phyloP scores from a whole-genome alignment of 2,329 filamentous ascomycete genomes.

The Lecanicillium sp. region DNA sequence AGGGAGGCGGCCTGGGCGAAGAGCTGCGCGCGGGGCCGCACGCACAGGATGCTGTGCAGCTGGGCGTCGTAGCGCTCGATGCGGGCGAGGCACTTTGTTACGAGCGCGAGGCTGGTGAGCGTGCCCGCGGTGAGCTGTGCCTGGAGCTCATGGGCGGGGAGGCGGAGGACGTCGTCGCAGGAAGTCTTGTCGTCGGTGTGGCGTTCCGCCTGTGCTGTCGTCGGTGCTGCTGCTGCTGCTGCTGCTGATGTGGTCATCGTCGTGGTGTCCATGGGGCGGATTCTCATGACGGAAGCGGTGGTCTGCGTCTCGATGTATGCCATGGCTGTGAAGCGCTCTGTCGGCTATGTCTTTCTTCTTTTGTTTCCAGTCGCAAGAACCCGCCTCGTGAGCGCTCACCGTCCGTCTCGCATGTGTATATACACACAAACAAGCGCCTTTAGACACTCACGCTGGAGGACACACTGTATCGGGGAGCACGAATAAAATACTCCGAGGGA shows the following conservation, averaged over 20 bases:
- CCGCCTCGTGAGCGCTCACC: too few relatives aligned
- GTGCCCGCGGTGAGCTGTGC: neutral
- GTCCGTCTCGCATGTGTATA: too few relatives aligned
- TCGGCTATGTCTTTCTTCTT: neutral
- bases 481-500: too few relatives aligned
- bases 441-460: neutral
- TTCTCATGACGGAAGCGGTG: neutral
- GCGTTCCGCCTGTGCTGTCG: too few relatives aligned
- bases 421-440: too few relatives aligned
- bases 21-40: slow-evolving; percentile 1
- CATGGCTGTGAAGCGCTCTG: neutral
- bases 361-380: too few relatives aligned
- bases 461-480: too few relatives aligned
- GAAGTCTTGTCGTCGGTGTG: too few relatives aligned
- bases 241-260: too few relatives aligned
- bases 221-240: too few relatives aligned
- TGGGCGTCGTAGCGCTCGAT: slow-evolving; percentile 6
- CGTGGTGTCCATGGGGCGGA: slow-evolving; percentile 6
- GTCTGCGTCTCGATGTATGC: neutral
- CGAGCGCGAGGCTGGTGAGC: slow-evolving; percentile 5
- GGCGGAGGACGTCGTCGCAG: neutral
- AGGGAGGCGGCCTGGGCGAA: slow-evolving; percentile 4
- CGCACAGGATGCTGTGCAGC: neutral
- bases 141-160: slow-evolving; percentile 7
- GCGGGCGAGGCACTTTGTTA: neutral